phyloP scores from a whole-genome alignment of 2,329 filamentous ascomycete genomes.

The Pseudopyrenochaeta lycopersici region DNA sequence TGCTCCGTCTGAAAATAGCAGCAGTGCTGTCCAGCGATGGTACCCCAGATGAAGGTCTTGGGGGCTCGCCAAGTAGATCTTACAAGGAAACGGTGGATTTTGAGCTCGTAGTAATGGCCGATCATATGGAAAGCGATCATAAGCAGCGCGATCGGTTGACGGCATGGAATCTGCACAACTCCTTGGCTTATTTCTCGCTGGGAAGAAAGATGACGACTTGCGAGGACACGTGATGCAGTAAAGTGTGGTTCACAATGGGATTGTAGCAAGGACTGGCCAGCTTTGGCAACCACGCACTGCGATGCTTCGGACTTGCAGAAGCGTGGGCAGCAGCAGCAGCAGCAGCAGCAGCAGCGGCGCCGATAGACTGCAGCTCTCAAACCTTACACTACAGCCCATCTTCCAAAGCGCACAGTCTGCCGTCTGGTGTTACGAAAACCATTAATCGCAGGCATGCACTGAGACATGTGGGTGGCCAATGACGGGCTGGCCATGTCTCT shows the following conservation, averaged over 20 bases:
- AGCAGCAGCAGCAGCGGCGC: not conserved
- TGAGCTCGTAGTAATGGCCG: conserved; percentile 24
- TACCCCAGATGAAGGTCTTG: conserved; percentile 37
- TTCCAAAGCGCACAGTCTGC: not conserved
- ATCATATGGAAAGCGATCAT: conserved; percentile 35
- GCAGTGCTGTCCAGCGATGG: conserved; percentile 27
- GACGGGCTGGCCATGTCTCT: conserved; percentile 8
- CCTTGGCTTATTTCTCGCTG: conserved; percentile 34
- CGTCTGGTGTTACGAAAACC: conserved; percentile 16
- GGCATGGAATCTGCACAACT: conserved; percentile 40
- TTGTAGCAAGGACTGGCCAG: not conserved
- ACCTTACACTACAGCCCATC: not conserved
- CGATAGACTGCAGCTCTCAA: not conserved
- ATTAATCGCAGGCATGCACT: conserved; percentile 22
- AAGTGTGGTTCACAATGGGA: not conserved
- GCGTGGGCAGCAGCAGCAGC: not conserved
- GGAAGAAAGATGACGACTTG: conserved; percentile 32
- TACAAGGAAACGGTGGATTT: conserved; percentile 21
- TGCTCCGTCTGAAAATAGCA: conserved; percentile 44
- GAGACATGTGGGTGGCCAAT: conserved; percentile 39
- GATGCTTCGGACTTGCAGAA: not conserved
- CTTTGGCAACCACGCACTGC: not conserved
- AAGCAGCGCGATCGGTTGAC: conserved; percentile 35
- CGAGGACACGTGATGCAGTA: conserved; percentile 21
- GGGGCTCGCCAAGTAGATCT: conserved; percentile 26